phyloP scores from a whole-genome alignment of 495 filamentous ascomycete species.

The Talaromyces ruber region DNA sequence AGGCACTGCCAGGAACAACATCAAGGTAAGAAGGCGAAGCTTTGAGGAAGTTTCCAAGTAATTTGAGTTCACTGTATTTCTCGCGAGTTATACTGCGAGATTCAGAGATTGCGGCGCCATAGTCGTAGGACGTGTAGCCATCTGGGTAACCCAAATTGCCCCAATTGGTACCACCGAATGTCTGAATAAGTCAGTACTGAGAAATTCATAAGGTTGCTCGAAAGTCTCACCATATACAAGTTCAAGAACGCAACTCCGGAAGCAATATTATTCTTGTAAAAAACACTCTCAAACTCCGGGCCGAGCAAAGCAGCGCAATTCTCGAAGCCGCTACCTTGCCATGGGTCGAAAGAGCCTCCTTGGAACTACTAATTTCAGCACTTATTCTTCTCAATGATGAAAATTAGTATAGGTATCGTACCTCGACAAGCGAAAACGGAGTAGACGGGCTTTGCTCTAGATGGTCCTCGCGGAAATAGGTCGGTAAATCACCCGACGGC shows the following conservation, averaged over 20 bases:
- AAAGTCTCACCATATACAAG: slow-evolving; percentile 54
- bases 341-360: slow-evolving; percentile 68
- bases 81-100: slow-evolving; percentile 56
- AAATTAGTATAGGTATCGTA: slow-evolving; percentile 14
- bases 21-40: slow-evolving; percentile 59
- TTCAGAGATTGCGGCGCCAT: slow-evolving; percentile 60
- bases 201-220: neutral
- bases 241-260: slow-evolving; percentile 54
- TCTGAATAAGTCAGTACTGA: slow-evolving; percentile 22
- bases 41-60: slow-evolving; percentile 64
- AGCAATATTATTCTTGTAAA: slow-evolving; percentile 72
- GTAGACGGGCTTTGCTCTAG: slow-evolving; percentile 52
- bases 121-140: slow-evolving; percentile 71
- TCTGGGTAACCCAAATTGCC: slow-evolving; percentile 68
- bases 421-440: slow-evolving; percentile 60
- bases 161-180: slow-evolving; percentile 75
- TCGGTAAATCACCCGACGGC: slow-evolving; percentile 38
- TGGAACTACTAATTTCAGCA: slow-evolving; percentile 45
- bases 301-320: slow-evolving; percentile 56
- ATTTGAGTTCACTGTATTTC: slow-evolving; percentile 73
- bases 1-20: slow-evolving; percentile 38
- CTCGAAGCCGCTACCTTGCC: slow-evolving; percentile 61
- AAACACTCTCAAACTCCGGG: slow-evolving; percentile 65
- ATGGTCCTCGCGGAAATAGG: slow-evolving; percentile 39
- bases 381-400: neutral